Evolutionary conservation across 305 asterid species (phyloP), one percentile per base, ranked within the genome.

Genomic region (Caryopteris hybrid): DNA sequence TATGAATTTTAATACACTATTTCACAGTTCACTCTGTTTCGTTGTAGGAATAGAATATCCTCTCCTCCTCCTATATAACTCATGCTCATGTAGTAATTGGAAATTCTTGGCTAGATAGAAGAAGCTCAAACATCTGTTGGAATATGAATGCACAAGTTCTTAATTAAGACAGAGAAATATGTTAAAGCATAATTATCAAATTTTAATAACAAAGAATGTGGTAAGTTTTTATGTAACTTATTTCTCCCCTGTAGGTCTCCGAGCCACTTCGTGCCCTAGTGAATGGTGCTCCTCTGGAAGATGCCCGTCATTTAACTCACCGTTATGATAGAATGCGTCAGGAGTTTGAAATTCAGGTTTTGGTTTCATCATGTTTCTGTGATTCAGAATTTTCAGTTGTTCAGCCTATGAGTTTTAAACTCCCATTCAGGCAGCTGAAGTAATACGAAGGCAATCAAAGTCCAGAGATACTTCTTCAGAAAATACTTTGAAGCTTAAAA

Each of bases 301-400:
- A 93, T 81, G 99, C 97, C 41, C 99, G 97, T 47, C 99, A 87
- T 80, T 79, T 93, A 76, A 84, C 94, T 72, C 97, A 80, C 65
- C 84, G 85, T 31, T 93, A 90, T 54, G 95, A 90, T 69, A 87
- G 85, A 77, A 84, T 84, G 77, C 94, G 94, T 48, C 97, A 90
- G 43, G 99, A 93, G 68, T 85, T 90, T 64, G 96, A 93, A 80
- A 53, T 81, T 42, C 97, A 93, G 99, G 99, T 93, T 73, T n/a
- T 52, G 11, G 20, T 70, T 66, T 60, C 69, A 43, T 47, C 33
- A 29, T 61, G 41, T 63, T 52, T 7, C 17, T 41, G n/a, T 25
- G 20, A 53, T 9, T 50, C 17, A 12, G 51, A 54, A n/a, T 48
- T 29, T 69, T 54, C 27, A 43, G 31, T 60, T 34, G 48, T 66